Conservation (phyloP, 2,329 filamentous ascomycete genomes). For the Fusarium incarnatum region DNA sequence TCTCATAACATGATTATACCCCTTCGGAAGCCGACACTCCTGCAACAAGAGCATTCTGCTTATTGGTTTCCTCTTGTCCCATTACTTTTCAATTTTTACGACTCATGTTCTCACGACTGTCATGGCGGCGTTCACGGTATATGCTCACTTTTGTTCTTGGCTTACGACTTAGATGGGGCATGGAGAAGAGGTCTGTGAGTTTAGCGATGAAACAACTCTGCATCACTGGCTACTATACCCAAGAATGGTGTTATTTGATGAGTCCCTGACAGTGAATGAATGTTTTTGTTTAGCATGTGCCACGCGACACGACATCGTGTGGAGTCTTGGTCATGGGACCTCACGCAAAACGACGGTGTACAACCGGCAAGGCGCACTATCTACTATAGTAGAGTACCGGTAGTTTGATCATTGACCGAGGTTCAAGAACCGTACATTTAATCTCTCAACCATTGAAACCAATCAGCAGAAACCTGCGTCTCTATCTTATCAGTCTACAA, state of each 20-base stretch:
- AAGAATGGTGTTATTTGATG: slow-evolving; percentile 6
- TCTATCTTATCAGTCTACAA: neutral
- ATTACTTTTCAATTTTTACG: slow-evolving; percentile 24
- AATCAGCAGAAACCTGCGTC: neutral
- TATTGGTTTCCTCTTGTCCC: slow-evolving; percentile 2
- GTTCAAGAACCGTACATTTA: neutral
- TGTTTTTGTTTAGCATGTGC: slow-evolving; percentile 20
- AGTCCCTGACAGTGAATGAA: neutral
- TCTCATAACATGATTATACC: neutral
- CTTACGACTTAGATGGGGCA: slow-evolving; percentile 25
- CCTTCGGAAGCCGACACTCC: slow-evolving; percentile 4
- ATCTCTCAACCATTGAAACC: neutral
- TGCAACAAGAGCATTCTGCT: neutral
- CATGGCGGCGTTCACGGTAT: slow-evolving; percentile 32
- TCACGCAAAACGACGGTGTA: slow-evolving; percentile 32
- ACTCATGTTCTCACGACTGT: slow-evolving; percentile 32
- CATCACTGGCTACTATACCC: slow-evolving; percentile 26
- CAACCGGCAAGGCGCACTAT: slow-evolving; percentile 21
- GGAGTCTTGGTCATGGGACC: slow-evolving; percentile 38
- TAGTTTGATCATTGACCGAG: slow-evolving; percentile 1
- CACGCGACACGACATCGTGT: slow-evolving; percentile 28
- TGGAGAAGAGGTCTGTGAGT: slow-evolving; percentile 11
- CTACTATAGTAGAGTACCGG: no score
- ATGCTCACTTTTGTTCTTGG: slow-evolving; percentile 16
- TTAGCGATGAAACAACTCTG: slow-evolving; percentile 7